Evolutionary conservation across 2,329 filamentous ascomycete species (phyloP), one percentile per base, ranked within the genome.

Genomic region (Zasmidium cellare): DNA sequence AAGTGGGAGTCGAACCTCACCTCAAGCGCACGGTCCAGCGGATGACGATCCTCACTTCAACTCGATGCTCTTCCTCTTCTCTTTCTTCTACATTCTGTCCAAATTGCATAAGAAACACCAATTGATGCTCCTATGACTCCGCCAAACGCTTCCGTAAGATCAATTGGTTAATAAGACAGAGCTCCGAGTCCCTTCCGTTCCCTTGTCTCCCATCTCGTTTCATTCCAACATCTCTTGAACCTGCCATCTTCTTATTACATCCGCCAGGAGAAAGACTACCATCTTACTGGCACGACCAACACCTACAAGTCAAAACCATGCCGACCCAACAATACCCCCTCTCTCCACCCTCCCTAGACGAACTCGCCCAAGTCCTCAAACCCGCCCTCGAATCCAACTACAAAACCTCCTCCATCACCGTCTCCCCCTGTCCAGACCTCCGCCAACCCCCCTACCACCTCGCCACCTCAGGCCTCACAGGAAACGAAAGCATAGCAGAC

Each of bases 401-500:
- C 59, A 51, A 55, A 16, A 49, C 56, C 20, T 58, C 66, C 2
- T 60, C 61, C 6, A 53, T 64, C 55, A 63, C 41, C 28, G 62
- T 70, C 6, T 52, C 55, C 11, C 47, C 28, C 53, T 70, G 69
- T 59, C 69, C 69, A 6, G 68, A 70, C 49, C 63, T 69, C 3
- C 60, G 65, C 1, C 46, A 64, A 38, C 20, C 65, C 12, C 69
- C 69, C 2, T 71, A 64, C 57, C 51, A 61, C 48, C 64, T 71
- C 19, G 67, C 69, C 9, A 62, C 65, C 23, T 41, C 58, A 61
- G 68, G 69, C 22, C 57, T 71, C 19, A 64, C 57, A 12, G 69
- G 68, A 14, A 57, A 65, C 11, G 69, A 71, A 61, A 46, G 57
- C 45, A 56, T 69, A 22, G 67, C 68, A 53, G 69, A 71, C 53